Percentiles rank a stretch among this genome's conserved stretches.
Evolutionary conservation across 495 filamentous ascomycete species (phyloP).

Genomic region (Podospora appendiculata): DNA sequence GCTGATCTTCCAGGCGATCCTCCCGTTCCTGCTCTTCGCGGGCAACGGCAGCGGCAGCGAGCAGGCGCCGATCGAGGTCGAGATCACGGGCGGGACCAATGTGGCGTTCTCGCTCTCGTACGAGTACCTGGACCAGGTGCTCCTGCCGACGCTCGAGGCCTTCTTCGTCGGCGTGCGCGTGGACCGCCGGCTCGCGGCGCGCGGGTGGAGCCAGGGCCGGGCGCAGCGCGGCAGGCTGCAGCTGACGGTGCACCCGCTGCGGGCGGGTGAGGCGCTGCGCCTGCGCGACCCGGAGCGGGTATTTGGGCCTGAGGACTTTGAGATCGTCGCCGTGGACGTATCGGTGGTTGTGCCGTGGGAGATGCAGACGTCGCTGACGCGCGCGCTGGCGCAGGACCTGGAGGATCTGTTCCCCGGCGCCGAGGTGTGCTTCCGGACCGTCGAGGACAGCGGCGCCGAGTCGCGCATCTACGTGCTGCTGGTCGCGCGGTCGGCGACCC

Average conservation of each 20-base stretch:
- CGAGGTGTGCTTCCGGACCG: conserved; percentile 38
- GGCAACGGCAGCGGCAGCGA: conserved; percentile 25
- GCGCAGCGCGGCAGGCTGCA: conserved; percentile 49
- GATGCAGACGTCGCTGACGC: conserved; percentile 34
- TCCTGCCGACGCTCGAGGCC: conserved; percentile 59
- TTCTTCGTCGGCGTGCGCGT: conserved; percentile 57
- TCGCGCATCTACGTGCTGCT: conserved; percentile 64
- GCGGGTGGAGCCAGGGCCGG: conserved; percentile 62
- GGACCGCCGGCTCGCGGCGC: conserved; percentile 43
- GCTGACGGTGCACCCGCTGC: conserved; percentile 42
- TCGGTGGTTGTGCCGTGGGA: conserved; percentile 45
- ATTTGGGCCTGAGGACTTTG: no score
- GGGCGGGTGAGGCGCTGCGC: conserved; percentile 27
- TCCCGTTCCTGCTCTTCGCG: conserved; percentile 67
- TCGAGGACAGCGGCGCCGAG: conserved; percentile 52
- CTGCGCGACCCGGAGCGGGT: background rate
- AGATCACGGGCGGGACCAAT: conserved; percentile 73
- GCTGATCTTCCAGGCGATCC: conserved; percentile 74
- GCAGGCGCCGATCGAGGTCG: conserved; percentile 38
- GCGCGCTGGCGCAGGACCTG: conserved; percentile 27
- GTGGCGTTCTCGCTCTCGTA: conserved; percentile 61
- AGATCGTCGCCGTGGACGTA: conserved; percentile 51
- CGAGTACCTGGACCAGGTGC: conserved; percentile 71
- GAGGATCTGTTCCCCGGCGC: conserved; percentile 33
- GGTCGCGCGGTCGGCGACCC: conserved; percentile 56